Evolutionary conservation across 2,329 filamentous ascomycete species (phyloP).

Genomic region (Aspergillus eucalypticola): DNA sequence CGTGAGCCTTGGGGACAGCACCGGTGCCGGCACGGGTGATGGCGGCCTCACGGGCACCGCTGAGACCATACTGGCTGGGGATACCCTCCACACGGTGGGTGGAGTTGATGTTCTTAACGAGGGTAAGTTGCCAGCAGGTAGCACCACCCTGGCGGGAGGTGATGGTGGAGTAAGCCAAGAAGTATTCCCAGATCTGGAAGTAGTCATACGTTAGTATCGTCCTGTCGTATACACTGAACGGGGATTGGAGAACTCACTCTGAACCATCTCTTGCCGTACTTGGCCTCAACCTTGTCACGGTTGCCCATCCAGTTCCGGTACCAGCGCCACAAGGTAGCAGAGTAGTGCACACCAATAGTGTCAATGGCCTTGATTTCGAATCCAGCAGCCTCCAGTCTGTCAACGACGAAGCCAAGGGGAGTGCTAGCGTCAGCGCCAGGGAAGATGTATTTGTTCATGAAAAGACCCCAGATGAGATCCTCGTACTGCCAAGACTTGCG

Average conservation of each 20-base stretch:
- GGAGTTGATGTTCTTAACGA: conserved; percentile 88
- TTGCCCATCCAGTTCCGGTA: conserved; percentile 98
- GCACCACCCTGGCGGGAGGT: conserved; percentile 79
- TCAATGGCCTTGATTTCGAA: conserved; percentile 92
- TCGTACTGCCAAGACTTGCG: conserved; percentile 97
- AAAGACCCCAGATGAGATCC: conserved; percentile 95
- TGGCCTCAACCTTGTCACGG: conserved; percentile 85
- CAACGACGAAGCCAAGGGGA: conserved; percentile 83
- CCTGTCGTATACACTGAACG: neutral
- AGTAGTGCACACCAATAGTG: conserved; percentile 95
- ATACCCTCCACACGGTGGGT: conserved; percentile 79
- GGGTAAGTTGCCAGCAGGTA: conserved; percentile 82
- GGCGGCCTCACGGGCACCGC: conserved; percentile 61
- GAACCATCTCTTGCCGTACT: conserved; percentile 96
- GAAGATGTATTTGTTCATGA: conserved; percentile 99
- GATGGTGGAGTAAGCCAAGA: conserved; percentile 83
- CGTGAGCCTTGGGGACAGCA: conserved; percentile 36
- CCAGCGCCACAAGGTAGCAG: conserved; percentile 95
- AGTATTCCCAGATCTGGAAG: conserved; percentile 81
- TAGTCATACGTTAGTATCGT: conserved; percentile 2
- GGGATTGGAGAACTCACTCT: conserved; percentile 61
- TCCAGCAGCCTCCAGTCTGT: conserved; percentile 79
- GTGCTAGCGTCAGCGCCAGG: conserved; percentile 94
- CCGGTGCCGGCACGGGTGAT: conserved; percentile 37
- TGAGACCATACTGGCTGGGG: conserved; percentile 66